A percentile compares a stretch with the other conserved stretches of the same genome.
Evolutionary conservation across 2,329 filamentous ascomycete genomes (phyloP).

Genomic region (Dactylellina sp.): DNA sequence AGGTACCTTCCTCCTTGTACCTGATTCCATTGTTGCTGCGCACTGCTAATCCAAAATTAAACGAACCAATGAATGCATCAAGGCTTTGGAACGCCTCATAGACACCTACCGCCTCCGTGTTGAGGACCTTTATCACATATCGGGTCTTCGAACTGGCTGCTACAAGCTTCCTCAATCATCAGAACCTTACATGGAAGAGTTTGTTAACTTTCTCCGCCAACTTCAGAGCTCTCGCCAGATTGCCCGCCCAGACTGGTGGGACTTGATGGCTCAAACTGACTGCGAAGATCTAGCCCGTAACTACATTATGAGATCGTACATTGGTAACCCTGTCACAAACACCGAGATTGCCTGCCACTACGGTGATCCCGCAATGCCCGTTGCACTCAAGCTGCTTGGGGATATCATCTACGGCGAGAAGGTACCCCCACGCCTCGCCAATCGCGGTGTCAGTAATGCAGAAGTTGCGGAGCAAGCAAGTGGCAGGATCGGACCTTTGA

Average conservation of each 20-base stretch:
- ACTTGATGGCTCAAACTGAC: slow-evolving; percentile 21
- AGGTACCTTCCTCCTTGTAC: slow-evolving; percentile 8
- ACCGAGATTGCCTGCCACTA: slow-evolving; percentile 25
- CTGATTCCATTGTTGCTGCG: too few relatives aligned
- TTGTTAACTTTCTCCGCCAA: slow-evolving; percentile 37
- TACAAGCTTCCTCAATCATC: slow-evolving; percentile 7
- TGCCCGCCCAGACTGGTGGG: slow-evolving; percentile 46
- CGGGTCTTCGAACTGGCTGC: slow-evolving; percentile 19
- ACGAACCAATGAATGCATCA: neutral
- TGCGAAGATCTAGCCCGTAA: slow-evolving; percentile 51
- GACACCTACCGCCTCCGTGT: slow-evolving; percentile 44
- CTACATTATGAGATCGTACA: slow-evolving; percentile 33
- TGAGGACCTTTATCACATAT: slow-evolving; percentile 35
- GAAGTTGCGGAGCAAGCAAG: neutral
- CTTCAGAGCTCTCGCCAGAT: slow-evolving; percentile 29
- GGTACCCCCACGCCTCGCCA: slow-evolving; percentile 6
- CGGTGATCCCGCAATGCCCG: slow-evolving; percentile 26
- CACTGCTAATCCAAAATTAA: neutral
- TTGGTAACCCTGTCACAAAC: slow-evolving; percentile 24
- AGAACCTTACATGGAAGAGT: slow-evolving; percentile 29
- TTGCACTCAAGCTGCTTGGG: slow-evolving; percentile 23
- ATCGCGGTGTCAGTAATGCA: neutral
- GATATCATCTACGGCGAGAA: slow-evolving; percentile 26
- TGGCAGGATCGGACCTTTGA: neutral
- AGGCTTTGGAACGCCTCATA: slow-evolving; percentile 45